Evolutionary conservation across 73 alveolate genomes (phyloP).

Genomic region (Tetrahymena thermophila): DNA sequence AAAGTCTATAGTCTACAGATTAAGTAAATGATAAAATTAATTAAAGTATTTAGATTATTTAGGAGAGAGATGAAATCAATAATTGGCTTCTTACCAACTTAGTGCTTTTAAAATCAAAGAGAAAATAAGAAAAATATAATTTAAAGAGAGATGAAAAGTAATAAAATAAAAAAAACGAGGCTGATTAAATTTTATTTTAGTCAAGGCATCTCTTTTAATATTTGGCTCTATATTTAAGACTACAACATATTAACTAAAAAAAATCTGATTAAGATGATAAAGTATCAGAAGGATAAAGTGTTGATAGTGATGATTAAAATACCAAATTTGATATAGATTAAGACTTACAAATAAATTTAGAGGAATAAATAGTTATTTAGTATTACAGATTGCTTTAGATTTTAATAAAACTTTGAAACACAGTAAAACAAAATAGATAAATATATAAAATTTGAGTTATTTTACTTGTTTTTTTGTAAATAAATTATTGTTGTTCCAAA

Average conservation of each 20-base stretch:
- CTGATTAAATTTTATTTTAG: neutral
- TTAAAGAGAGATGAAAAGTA: neutral
- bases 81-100: neutral
- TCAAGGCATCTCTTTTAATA: neutral
- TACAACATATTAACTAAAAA: neutral
- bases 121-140: neutral
- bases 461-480: too few relatives aligned
- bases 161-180: neutral
- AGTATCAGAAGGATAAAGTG: neutral
- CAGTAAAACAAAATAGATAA: neutral
- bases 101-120: neutral
- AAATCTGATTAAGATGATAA: neutral
- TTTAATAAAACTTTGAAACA: neutral
- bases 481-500: too few relatives aligned
- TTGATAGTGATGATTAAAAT: neutral
- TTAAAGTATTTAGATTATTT: neutral
- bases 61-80: neutral
- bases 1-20: neutral
- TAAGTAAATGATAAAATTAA: neutral
- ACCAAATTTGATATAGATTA: neutral
- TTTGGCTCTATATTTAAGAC: neutral
- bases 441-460: too few relatives aligned
- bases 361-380: neutral
- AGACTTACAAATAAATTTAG: neutral
- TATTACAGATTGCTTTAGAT: neutral